Evolutionary conservation across 2,329 filamentous ascomycete species (phyloP), one percentile per base, ranked within the genome.

Genomic region (Emericellopsis cladophorae): DNA sequence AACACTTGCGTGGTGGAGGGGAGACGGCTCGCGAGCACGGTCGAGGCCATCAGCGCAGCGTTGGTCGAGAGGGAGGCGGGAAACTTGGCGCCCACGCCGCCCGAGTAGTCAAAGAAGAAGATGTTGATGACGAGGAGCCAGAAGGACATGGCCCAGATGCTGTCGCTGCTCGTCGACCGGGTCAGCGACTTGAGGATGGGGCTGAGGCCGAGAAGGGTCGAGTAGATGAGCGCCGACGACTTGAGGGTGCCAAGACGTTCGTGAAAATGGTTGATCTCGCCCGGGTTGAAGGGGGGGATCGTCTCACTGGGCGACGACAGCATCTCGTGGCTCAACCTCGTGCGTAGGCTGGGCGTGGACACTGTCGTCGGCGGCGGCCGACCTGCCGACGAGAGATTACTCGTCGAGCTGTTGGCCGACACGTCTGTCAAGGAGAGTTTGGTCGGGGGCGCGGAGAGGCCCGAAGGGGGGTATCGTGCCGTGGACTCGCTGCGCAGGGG

Each of bases 121-220:
- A 96, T 87, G 59, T 98, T 98, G 62, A 95, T 90, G 52, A 84
- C 76, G 46, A 98, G 76, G 36, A 98, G 72, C 79, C 88, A 92
- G 54, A 86, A 89, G 39, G 86, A 92, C 68, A 98, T 84, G 43
- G 92, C 87, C 92, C 92, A 98, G 57, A 98, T 98, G 35, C 84
- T 92, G 68, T 98, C 92, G 42, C 78, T 84, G 7, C 86, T 90
- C 5, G 90, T 96, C 5, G 89, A 95, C 39, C 76, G 76, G 1
- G 92, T 98, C n/a, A 98, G 74, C 2, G 89, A 95, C 60, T 95
- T 95, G 46, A 98, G 77, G 48, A 98, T 96, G 0, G 92, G 92
- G 34, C 86, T 94, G 4, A 98, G 73, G 10, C 90, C 92, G 4
- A 96, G 76, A 12, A 98, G 72, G 4, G 88, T 89, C 50, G 84